These are phyloP conservation scores for Mucor indicus DNA, from an alignment of 371 early-diverging fungal genomes.

Conservation along the genomic window DNA sequence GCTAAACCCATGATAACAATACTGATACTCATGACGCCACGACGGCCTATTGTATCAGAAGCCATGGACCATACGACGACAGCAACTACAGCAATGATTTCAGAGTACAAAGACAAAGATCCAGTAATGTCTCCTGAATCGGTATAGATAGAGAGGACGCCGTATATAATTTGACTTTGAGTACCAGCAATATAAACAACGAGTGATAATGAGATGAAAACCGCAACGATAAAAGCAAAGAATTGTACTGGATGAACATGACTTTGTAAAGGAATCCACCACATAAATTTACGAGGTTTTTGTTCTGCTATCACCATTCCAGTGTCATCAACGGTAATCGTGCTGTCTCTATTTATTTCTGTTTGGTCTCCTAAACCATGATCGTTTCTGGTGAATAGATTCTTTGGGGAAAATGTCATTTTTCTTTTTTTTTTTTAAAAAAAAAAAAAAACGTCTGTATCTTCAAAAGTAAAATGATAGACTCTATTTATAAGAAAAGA, in stretches of 20 bases:
- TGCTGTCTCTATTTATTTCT: too few relatives aligned
- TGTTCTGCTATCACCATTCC: too few relatives aligned
- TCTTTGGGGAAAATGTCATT: too few relatives aligned
- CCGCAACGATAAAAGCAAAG: slow-evolving; percentile 27
- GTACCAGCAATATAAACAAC: slow-evolving; percentile 36
- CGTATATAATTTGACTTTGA: slow-evolving; percentile 25
- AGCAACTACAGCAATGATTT: slow-evolving; percentile 44
- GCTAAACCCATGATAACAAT: slow-evolving; percentile 49
- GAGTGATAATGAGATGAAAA: slow-evolving; percentile 24
- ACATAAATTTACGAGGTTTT: slow-evolving; percentile 38
- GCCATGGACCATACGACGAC: slow-evolving; percentile 36
- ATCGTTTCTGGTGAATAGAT: too few relatives aligned
- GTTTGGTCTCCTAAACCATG: too few relatives aligned
- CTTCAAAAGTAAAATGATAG: too few relatives aligned
- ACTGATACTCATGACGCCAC: slow-evolving; percentile 17
- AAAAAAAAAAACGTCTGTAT: too few relatives aligned
- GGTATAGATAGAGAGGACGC: slow-evolving; percentile 6
- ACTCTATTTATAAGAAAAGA: too few relatives aligned
- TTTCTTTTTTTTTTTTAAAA: too few relatives aligned
- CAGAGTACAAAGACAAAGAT: slow-evolving; percentile 56
- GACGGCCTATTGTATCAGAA: slow-evolving; percentile 16
- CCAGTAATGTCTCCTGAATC: slow-evolving; percentile 38
- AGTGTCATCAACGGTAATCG: not conserved
- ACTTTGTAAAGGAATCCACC: slow-evolving; percentile 30
- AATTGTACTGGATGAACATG: slow-evolving; percentile 36